A percentile compares a stretch with the other conserved stretches of the same genome.
Conservation (phyloP, 2,329 filamentous ascomycete species). For the Meredithiella fracta region DNA sequence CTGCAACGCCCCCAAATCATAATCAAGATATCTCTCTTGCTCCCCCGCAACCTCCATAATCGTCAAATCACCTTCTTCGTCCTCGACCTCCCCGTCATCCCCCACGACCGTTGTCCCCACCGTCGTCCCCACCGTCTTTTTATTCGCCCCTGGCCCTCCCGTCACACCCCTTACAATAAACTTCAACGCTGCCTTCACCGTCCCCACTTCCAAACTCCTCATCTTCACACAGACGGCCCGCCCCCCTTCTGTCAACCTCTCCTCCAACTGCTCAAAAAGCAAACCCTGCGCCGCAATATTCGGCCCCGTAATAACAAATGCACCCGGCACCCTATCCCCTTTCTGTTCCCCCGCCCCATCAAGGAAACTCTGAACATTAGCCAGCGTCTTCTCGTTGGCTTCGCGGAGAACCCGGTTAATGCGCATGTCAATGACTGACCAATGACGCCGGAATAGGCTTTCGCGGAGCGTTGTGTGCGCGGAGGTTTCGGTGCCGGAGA, state of each 20-base stretch:
- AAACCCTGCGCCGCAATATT: conserved; percentile 61
- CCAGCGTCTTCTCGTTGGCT: conserved; percentile 43
- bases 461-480: conserved; percentile 37
- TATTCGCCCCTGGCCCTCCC: conserved; percentile 18
- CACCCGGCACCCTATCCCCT: conserved; percentile 36
- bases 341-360: conserved; percentile 15
- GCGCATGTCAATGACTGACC: conserved; percentile 45
- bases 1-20: conserved; percentile 60
- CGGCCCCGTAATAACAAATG: conserved; percentile 60
- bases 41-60: conserved; percentile 18
- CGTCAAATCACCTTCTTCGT: conserved; percentile 7
- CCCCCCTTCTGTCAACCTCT: conserved; percentile 31
- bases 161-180: conserved; percentile 54
- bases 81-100: not conserved
- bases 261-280: conserved; percentile 54
- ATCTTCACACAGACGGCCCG: conserved; percentile 46
- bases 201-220: conserved; percentile 53
- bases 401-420: conserved; percentile 44
- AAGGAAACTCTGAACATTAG: conserved; percentile 42
- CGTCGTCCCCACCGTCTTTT: conserved; percentile 38
- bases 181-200: conserved; percentile 55
- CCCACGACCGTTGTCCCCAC: conserved; percentile 18
- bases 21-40: conserved; percentile 46
- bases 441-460: conserved; percentile 43
- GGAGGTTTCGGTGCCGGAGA: conserved; percentile 36